Evolutionary conservation across 1,284 basidiomycete genomes (phyloP).

Genomic region (Spongispora temasekensis): DNA sequence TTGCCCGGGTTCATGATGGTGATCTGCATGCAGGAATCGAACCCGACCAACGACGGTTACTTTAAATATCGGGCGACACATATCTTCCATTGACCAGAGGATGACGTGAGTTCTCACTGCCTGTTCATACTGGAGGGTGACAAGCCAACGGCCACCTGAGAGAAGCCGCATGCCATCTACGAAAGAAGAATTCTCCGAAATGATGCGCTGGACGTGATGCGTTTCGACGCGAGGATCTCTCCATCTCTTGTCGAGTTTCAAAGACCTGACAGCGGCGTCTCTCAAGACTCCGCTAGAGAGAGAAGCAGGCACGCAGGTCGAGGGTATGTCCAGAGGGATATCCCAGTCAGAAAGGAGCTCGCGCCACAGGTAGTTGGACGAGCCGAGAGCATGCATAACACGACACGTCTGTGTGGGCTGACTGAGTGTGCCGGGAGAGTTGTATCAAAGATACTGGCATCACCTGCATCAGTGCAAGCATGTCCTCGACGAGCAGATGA

Average conservation of each 20-base stretch:
- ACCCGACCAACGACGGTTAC: constrained; percentile 17
- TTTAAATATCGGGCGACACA: constrained; percentile 10
- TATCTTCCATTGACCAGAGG: constrained; percentile 22
- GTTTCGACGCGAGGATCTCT: constrained; percentile 38
- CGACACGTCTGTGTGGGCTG: constrained; percentile 52
- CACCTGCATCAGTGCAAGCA: constrained; percentile 53
- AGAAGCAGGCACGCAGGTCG: constrained; percentile 21
- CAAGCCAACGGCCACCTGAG: constrained; percentile 26
- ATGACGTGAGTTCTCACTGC: constrained; percentile 16
- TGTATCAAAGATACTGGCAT: constrained; percentile 5
- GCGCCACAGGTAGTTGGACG: constrained; percentile 28
- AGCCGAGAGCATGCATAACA: constrained; percentile 45
- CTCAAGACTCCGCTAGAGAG: constrained; percentile 40
- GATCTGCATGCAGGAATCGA: constrained; percentile 21
- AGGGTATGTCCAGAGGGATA: constrained; percentile 40
- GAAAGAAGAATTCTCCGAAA: constrained; percentile 20
- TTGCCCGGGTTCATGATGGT: constrained; percentile 11
- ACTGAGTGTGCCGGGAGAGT: constrained; percentile 11
- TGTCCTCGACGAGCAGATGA: constrained; percentile 40
- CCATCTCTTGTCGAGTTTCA: constrained; percentile 58
- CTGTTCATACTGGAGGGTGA: constrained; percentile 21
- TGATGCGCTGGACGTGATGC: constrained; percentile 38
- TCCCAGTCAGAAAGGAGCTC: constrained; percentile 19
- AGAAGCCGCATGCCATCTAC: constrained; percentile 25
- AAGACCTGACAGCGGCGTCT: constrained; percentile 40